Percentiles rank a stretch among this genome's conserved stretches.
Evolutionary conservation across 2,329 filamentous ascomycete genomes (phyloP).

Genomic region (Sclerotinia glacialis): DNA sequence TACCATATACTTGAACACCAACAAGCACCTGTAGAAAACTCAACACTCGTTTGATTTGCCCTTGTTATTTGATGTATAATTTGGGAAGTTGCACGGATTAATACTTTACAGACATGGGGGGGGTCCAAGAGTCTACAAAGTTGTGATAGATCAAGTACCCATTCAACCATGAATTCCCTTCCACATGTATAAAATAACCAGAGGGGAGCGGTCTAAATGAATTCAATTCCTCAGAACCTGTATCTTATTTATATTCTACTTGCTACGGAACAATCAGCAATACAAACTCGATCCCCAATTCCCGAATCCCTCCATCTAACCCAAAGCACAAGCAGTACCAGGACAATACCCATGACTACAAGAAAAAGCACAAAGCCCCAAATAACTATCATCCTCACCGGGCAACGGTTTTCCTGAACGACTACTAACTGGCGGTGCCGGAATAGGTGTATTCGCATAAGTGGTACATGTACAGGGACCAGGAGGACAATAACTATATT

Average conservation of each 20-base stretch:
- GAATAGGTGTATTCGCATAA: slow-evolving; percentile 23
- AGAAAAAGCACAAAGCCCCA: slow-evolving; percentile 47
- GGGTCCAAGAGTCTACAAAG: not conserved
- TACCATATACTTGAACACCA: not conserved
- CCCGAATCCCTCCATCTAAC: not conserved
- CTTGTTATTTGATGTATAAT: too few relatives aligned
- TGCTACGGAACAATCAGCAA: not conserved
- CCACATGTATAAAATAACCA: too few relatives aligned
- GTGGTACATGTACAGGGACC: slow-evolving; percentile 32
- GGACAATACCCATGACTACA: slow-evolving; percentile 47
- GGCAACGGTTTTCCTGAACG: slow-evolving; percentile 40
- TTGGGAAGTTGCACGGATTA: not conserved
- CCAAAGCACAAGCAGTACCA: slow-evolving; percentile 20
- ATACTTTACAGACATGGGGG: not conserved
- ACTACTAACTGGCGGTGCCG: slow-evolving; percentile 33
- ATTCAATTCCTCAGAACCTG: too few relatives aligned
- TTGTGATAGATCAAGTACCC: too few relatives aligned
- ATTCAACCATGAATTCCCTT: not conserved
- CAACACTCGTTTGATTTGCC: accelerated
- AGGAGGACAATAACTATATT: slow-evolving; percentile 33
- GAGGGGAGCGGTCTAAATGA: too few relatives aligned
- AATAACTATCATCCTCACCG: slow-evolving; percentile 42
- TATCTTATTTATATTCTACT: not conserved
- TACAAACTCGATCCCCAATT: not conserved
- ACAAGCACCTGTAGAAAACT: not conserved